Evolutionary conservation across 2,329 filamentous ascomycete genomes (phyloP).

Genomic region (Clonostachys solani): DNA sequence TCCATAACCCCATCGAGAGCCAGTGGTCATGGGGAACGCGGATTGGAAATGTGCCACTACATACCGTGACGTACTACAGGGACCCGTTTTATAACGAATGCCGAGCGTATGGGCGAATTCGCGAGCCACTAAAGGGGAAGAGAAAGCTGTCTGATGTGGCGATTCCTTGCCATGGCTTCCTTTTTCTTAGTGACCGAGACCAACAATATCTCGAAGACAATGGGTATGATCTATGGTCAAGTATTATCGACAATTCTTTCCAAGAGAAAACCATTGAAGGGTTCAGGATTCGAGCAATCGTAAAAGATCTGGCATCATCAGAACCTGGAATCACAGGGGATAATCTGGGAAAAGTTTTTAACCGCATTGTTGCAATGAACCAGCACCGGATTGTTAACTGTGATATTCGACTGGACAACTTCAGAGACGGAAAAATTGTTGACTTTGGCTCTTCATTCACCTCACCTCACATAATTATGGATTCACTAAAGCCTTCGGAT

Average conservation of each 20-base stretch:
- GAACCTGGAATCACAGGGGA: not conserved
- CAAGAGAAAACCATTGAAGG: not conserved
- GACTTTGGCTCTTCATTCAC: not conserved
- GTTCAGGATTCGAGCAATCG: not conserved
- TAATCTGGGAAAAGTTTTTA: not conserved
- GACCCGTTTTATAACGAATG: slow-evolving; percentile 14
- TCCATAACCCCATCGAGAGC: not conserved
- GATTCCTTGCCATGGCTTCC: not conserved
- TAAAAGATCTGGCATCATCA: not conserved
- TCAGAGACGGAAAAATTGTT: not conserved
- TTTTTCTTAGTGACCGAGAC: not conserved
- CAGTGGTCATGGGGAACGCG: not conserved
- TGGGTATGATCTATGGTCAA: not conserved
- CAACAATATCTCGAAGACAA: not conserved
- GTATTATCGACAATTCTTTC: not conserved
- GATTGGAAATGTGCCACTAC: slow-evolving; percentile 1
- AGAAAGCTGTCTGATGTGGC: not conserved
- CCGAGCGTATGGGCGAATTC: slow-evolving; percentile 11
- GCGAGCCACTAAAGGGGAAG: not conserved
- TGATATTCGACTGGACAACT: not conserved
- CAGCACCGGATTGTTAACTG: not conserved
- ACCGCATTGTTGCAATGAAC: not conserved
- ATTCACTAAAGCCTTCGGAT: not conserved
- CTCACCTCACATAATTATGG: not conserved
- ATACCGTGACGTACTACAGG: slow-evolving; percentile 9